Base-by-base conservation (phyloP, 2,329 filamentous ascomycete genomes). In the Cercospora zeina region DNA sequence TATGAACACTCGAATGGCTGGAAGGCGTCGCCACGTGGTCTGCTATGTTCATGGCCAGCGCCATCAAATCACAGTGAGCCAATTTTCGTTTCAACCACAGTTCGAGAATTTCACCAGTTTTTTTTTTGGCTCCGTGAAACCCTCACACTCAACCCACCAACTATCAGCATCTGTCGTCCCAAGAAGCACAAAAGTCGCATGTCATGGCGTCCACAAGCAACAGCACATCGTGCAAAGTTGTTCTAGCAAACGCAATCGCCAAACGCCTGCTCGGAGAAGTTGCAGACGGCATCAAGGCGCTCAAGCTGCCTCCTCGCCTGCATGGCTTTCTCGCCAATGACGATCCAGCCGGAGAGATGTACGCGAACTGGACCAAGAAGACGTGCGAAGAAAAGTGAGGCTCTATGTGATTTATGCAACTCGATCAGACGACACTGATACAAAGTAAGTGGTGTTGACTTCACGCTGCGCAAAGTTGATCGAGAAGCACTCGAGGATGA, bases 291-390 rank as follows among this genome's bases (percentile, higher is more conserved):
- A 81, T 96, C 63, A 84, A 85, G 72, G 88, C 87, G 67, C 81
- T 96, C 53, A 83, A 88, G 72, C 86, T 84, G 68, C 80, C 87
- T 74, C 93, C 95, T 34, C 87, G 89, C 65, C 84, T 99, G 58
- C 90, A 93, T 49, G 95, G 93, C 62, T 96, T 97, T 78, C 82
- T 99, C 61, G 92, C 93, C 69, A 97, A 96, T 77, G 85, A 85
- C 68, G 95, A 99, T 78, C 91, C 93, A 31, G 91, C 92, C 39
- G 93, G 93, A 33, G 82, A 90, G 70, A 91, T 96, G 81, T 97
- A 99, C 75, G 95, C 95, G 59, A 91, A 97, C 77, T 97, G 91
- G 91, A 97, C 93, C 42, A 90, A 91, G 77, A 97, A 96, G 83
- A 97, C 95, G 3, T 96, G 91, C 77, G 85, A 88, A 77, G 93